Base-by-base conservation (phyloP, 2,329 filamentous ascomycete species). In the Phyllosticta paracitricarpa region DNA sequence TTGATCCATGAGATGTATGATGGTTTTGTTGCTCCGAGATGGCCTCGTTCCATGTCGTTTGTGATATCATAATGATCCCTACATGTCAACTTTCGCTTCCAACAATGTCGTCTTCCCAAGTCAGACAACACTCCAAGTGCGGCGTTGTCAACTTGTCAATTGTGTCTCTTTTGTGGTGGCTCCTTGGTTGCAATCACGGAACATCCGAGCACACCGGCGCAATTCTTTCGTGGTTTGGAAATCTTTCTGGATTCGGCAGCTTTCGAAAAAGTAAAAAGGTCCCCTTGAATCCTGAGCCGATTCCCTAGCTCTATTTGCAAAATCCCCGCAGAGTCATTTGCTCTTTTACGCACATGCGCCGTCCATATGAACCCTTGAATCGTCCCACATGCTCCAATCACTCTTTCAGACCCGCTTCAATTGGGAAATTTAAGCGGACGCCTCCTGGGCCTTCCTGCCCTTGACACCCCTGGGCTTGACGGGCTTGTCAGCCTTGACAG, bases 391-490 rank as follows among this genome's bases (percentile, higher is more conserved):
- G 33, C 56, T 54, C 58, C 58, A 33, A 19, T 52, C 26, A 53
- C 30, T 56, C 56, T 60, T 56, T 56, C 22, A 52, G 33, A 24
- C 59, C 55, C 26, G 22, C 25, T 56, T 56, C 14, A 35, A 53
- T 19, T 40, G 33, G 52, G 9, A 8, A 53, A 54, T 54, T 60
- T 60, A 63, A 51, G 59, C 66, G 60, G 68, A 66, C 56, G 40
- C 40, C 40, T 48, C 40, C 40, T 28, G 24, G 67, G 86, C 87
- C 82, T 89, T 87, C 80, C 83, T 83, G 72, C 89, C 89, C 83
- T 91, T 90, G 68, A 82, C 82, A 70, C 92, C 91, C 73, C 91
- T 84, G 70, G 82, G 81, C 86, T 96, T 95, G 73, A 77, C 75
- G 79, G 86, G 85, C 70, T 84, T 84, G 66, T 80, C 78, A 64